Evolutionary conservation across 2,329 filamentous ascomycete genomes (phyloP).

Genomic region (Ceratocystis cacaofunesta): DNA sequence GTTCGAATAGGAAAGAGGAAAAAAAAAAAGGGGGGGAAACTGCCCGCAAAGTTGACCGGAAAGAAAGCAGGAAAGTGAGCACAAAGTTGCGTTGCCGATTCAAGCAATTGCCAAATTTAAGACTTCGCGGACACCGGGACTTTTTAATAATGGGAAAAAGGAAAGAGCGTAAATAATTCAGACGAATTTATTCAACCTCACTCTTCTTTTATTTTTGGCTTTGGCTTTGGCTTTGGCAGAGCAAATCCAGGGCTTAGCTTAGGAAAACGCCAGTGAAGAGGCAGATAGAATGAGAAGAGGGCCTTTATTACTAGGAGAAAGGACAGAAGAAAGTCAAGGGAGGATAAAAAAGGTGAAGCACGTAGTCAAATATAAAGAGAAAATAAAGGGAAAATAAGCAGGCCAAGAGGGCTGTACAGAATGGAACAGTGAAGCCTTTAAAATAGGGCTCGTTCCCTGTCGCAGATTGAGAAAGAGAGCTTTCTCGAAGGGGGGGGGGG

Average conservation of each 20-base stretch:
- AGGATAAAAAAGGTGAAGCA: background rate
- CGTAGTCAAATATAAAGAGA: background rate
- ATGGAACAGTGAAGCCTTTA: background rate
- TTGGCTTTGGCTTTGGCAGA: too few relatives aligned
- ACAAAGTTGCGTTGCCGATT: slow-evolving; percentile 2
- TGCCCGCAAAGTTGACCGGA: background rate
- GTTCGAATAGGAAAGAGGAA: background rate
- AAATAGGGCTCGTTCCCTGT: background rate
- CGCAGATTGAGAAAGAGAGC: background rate
- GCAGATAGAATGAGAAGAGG: background rate
- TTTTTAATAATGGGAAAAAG: background rate
- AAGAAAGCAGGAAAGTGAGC: background rate
- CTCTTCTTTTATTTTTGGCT: background rate
- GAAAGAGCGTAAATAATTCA: background rate
- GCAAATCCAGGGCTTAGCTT: too few relatives aligned
- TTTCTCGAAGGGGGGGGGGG: too few relatives aligned
- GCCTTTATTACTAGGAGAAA: too few relatives aligned
- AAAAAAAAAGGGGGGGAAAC: background rate
- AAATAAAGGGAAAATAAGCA: background rate
- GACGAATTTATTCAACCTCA: background rate
- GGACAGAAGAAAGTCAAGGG: background rate
- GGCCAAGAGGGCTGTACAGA: background rate
- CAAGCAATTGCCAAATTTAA: background rate
- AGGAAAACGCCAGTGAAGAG: background rate
- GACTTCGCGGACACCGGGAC: background rate